phyloP scores from a whole-genome alignment of 352 stramenopile species.

The Phytophthora crassamura region DNA sequence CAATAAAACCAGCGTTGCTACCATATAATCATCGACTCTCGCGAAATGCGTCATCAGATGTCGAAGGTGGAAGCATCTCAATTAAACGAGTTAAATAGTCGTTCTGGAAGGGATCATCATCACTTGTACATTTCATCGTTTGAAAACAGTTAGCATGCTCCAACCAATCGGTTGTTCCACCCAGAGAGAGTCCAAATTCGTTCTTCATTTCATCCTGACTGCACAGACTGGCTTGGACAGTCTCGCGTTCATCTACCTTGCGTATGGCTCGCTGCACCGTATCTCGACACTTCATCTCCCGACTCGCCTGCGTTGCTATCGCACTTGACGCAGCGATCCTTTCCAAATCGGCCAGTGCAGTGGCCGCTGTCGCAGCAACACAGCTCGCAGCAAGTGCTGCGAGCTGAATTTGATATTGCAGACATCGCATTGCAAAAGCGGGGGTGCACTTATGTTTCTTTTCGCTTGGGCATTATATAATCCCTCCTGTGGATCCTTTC shows the following conservation, averaged over 20 bases:
- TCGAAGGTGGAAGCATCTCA: neutral
- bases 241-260: conserved; percentile 1
- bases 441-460: neutral
- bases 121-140: neutral
- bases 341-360: conserved; percentile 3
- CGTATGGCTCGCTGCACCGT: neutral
- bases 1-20: conserved; percentile 3
- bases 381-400: neutral
- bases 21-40: conserved; percentile 3
- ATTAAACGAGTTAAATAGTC: neutral
- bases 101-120: neutral
- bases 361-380: neutral
- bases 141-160: neutral
- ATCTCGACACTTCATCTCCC: conserved; percentile 1
- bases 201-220: neutral
- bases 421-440: neutral
- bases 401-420: conserved; percentile 3
- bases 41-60: neutral
- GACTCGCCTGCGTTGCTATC: neutral
- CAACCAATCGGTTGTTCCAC: neutral
- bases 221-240: neutral
- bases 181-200: neutral
- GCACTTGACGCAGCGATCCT: neutral
- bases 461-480: neutral
- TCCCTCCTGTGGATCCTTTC: neutral